Percentiles rank a stretch among this genome's conserved stretches.
Evolutionary conservation across 352 stramenopile species (phyloP).

Genomic region (Globisporangium perplexum): DNA sequence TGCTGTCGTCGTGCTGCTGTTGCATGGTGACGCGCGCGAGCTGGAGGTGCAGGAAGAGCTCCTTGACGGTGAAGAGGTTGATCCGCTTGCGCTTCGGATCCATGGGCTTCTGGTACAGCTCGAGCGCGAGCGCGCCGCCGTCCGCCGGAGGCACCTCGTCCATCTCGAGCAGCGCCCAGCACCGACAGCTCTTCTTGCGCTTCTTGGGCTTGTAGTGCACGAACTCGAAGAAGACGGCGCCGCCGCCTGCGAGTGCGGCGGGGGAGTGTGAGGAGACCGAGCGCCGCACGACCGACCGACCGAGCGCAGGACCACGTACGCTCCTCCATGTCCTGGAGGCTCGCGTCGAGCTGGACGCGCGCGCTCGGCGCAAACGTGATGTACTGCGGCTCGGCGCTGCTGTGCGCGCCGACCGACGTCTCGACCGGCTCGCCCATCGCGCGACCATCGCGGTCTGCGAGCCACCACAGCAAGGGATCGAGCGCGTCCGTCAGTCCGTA

Average conservation of each 20-base stretch:
- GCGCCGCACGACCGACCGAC: too few species aligned
- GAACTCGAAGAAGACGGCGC: conserved; percentile 63
- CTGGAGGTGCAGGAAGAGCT: conserved; percentile 58
- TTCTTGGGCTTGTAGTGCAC: conserved; percentile 78
- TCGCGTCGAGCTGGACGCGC: conserved; percentile 38
- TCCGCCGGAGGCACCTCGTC: conserved; percentile 36
- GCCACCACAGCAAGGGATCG: conserved; percentile 21
- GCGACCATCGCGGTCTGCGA: conserved; percentile 37
- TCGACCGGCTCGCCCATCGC: conserved; percentile 52
- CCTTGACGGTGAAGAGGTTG: conserved; percentile 68
- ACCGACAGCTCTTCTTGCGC: conserved; percentile 70
- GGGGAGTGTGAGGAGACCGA: too few species aligned
- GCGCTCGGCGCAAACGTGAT: conserved; percentile 34
- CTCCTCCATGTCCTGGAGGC: conserved; percentile 40
- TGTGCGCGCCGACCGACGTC: conserved; percentile 28
- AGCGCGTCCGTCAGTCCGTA: background rate
- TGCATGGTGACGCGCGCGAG: conserved; percentile 12
- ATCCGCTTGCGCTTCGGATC: conserved; percentile 59
- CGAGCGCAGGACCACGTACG: conserved; percentile 16
- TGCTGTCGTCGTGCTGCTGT: background rate
- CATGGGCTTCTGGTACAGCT: conserved; percentile 71
- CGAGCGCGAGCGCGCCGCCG: conserved; percentile 24
- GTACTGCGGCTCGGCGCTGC: conserved; percentile 29
- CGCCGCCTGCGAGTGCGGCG: conserved; percentile 24
- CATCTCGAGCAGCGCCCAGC: conserved; percentile 68